Conservation (phyloP, 805 yeast genomes). For the Metschnikowia lochheadii region DNA sequence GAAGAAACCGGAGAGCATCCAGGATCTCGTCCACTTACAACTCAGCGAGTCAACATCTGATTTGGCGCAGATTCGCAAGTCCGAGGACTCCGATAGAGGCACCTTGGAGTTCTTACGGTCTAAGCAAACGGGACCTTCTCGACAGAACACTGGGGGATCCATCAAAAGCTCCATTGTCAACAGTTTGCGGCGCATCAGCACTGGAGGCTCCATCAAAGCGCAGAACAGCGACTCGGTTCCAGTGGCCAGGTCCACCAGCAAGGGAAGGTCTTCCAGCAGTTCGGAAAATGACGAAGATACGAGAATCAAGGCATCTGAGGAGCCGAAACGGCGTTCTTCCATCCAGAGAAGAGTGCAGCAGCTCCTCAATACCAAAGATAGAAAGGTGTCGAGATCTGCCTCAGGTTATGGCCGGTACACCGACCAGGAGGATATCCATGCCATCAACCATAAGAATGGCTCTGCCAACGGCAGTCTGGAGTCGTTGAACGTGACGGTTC, state of each 20-base stretch:
- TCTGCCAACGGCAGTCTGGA: conserved; percentile 26
- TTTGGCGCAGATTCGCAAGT: conserved; percentile 13
- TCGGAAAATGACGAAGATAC: conserved; percentile 8
- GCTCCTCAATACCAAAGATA: conserved; percentile 39
- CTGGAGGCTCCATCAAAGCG: conserved; percentile 28
- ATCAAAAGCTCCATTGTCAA: conserved; percentile 29
- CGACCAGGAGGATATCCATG: conserved; percentile 27
- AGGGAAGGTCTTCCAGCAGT: not conserved
- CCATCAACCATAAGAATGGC: conserved; percentile 23
- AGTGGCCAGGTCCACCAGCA: not conserved
- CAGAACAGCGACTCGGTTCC: conserved; percentile 14
- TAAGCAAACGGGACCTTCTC: conserved; percentile 25
- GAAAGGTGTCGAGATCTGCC: conserved; percentile 58
- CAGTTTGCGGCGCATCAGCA: conserved; percentile 37
- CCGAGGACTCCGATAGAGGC: conserved; percentile 21
- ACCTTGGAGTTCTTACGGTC: conserved; percentile 36
- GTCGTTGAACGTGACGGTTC: conserved; percentile 5
- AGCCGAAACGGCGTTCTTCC: conserved; percentile 22
- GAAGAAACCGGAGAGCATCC: conserved; percentile 15
- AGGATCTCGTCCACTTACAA: conserved; percentile 32
- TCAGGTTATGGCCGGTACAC: conserved; percentile 79
- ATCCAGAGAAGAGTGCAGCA: conserved; percentile 56
- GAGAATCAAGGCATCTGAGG: conserved; percentile 5
- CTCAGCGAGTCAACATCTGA: conserved; percentile 25
- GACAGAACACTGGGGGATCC: conserved; percentile 41